phyloP scores from a whole-genome alignment of 805 yeast species.

The Cyberlindnera nakhonratchasimensis region DNA sequence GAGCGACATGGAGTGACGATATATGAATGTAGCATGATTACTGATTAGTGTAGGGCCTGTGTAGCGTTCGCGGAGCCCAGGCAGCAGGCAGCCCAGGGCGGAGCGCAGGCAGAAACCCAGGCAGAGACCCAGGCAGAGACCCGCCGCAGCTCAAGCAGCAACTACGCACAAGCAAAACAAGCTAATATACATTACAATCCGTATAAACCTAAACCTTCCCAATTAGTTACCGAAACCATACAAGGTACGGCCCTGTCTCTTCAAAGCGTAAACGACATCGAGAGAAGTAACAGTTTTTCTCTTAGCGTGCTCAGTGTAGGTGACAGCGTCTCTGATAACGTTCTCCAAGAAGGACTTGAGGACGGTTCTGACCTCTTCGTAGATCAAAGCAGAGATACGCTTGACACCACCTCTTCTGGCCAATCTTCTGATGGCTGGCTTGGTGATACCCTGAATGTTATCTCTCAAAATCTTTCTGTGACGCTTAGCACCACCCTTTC shows the following conservation, averaged over 20 bases:
- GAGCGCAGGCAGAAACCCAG: too few relatives aligned
- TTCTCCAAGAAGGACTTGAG: conserved; percentile 93
- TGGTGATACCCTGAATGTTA: conserved; percentile 99
- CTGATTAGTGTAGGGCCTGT: too few relatives aligned
- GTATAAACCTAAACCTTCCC: conserved; percentile 11
- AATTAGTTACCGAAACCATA: conserved; percentile 99
- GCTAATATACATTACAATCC: conserved; percentile 14
- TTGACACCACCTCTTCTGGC: conserved; percentile 99
- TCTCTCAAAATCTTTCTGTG: conserved; percentile 99
- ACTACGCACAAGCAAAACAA: neutral
- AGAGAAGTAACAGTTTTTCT: conserved; percentile 99
- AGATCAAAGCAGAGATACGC: conserved; percentile 98
- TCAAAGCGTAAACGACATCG: conserved; percentile 98
- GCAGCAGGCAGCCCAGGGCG: too few relatives aligned
- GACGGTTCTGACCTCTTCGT: conserved; percentile 98
- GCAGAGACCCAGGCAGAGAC: too few relatives aligned
- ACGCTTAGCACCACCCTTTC: conserved; percentile 99
- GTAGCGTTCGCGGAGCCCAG: too few relatives aligned
- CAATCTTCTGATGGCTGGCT: conserved; percentile 99
- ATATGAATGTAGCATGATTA: too few relatives aligned
- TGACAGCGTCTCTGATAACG: conserved; percentile 98
- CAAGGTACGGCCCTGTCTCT: conserved; percentile 99
- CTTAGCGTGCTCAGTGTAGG: conserved; percentile 99
- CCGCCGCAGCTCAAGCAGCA: neutral
- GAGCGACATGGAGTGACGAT: neutral